Conservation (phyloP, 2,329 filamentous ascomycete genomes). For the Teratosphaeria pseudoeucalypti region DNA sequence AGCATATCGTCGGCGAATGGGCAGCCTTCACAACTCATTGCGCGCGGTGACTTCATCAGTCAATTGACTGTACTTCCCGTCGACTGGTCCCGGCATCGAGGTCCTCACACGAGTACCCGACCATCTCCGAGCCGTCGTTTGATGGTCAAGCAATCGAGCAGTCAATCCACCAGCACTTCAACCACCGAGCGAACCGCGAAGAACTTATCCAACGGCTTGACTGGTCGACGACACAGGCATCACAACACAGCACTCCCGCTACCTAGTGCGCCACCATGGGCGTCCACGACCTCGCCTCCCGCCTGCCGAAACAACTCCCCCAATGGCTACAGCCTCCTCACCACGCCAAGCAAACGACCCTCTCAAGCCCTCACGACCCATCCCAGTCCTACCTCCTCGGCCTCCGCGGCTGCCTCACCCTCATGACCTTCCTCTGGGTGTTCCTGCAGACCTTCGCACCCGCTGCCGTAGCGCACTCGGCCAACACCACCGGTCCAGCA, state of each 20-base stretch:
- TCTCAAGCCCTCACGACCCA: slow-evolving; percentile 4
- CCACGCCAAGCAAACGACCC: background rate
- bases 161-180: background rate
- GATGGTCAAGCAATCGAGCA: background rate
- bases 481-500: slow-evolving; percentile 24
- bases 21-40: too few relatives aligned
- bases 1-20: too few relatives aligned
- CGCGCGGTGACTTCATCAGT: background rate
- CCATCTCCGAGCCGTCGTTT: background rate
- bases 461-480: slow-evolving; percentile 27
- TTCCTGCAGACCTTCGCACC: slow-evolving; percentile 36
- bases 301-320: slow-evolving; percentile 1
- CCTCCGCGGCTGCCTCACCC: slow-evolving; percentile 30
- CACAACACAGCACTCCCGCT: background rate
- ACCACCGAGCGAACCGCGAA: background rate
- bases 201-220: background rate
- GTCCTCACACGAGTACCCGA: background rate
- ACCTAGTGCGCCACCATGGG: background rate
- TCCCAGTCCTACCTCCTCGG: slow-evolving; percentile 28
- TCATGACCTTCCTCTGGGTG: slow-evolving; percentile 34
- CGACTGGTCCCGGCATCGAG: background rate
- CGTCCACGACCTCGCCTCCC: background rate
- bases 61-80: background rate
- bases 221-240: background rate
- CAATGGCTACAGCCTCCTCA: slow-evolving; percentile 1